Base-by-base conservation (phyloP, 2,329 filamentous ascomycete genomes). In the Coniochaeta sp. region DNA sequence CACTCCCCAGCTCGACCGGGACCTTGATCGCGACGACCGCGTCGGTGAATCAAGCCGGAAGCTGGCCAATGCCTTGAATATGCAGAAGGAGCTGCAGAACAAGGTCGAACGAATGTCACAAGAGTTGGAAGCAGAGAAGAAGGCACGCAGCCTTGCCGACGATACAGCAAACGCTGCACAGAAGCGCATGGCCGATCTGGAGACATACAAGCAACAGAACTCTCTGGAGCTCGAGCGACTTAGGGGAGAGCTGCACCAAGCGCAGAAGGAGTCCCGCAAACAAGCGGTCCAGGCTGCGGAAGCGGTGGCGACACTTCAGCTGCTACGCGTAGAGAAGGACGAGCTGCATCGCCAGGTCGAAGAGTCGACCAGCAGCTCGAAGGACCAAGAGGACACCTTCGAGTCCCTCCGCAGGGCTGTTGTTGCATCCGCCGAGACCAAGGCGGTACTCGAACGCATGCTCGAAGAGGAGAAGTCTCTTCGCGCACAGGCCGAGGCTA, bases 301-400 rank as follows among this genome's bases (percentile, higher is more conserved):
- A 71, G 88, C 93, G 1, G 80, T 89, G 59, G 85, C 91, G 1
- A 81, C 89, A 42, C 78, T 90, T 47, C 87, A 91, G 66, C 77
- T 96, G 61, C 77, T 96, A n/a, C 82, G 82, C 59, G 83, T 96
- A n/a, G 93, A 98, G 71, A 96, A 95, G 72, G 84, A 88, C 3
- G 91, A 96, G 64, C 73, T 96, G 16, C 81, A 83, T 58, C 77
- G 78, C 36, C 89, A 87, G 70, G 85, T 91, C 59, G 81, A 89
- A 19, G 88, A 89, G 38, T 83, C 83, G 3, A 73, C 87, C 1
- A 81, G 82, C n/a, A 86, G 83, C 58, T 83, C 88, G 0, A 86
- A 86, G 69, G 89, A 88, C 59, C 87, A 92, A 67, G 80, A 81
- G 12, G 80, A 85, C 17, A 88, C 91, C 5, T 85, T 99, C 55